Evolutionary conservation across 768 basidiomycete species (phyloP).

Genomic region (Ephemerocybe angulata): DNA sequence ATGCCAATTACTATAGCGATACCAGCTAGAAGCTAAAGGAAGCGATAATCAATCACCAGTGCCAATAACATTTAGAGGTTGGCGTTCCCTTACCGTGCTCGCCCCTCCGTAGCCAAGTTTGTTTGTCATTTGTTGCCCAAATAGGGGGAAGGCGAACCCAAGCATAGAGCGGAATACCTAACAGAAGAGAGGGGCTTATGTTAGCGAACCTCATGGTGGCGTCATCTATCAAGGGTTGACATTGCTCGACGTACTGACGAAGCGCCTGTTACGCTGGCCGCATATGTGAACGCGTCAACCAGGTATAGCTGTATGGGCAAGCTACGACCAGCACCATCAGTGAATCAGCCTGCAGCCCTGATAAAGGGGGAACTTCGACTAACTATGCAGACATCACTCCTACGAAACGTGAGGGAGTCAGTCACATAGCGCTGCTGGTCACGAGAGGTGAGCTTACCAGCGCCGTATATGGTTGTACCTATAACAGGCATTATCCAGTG

Average conservation of each 20-base stretch:
- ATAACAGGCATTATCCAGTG: constrained; percentile 76
- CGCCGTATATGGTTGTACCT: constrained; percentile 52
- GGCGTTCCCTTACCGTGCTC: constrained; percentile 59
- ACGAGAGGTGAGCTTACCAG: constrained; percentile 30
- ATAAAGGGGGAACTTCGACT: too few species aligned
- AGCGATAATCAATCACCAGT: too few species aligned
- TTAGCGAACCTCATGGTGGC: background rate
- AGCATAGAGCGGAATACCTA: constrained; percentile 55
- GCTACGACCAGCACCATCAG: constrained; percentile 33
- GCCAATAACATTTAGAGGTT: too few species aligned
- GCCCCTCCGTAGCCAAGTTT: constrained; percentile 56
- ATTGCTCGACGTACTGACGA: constrained; percentile 40
- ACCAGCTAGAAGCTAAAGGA: constrained; percentile 35
- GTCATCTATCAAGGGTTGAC: too few species aligned
- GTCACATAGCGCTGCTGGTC: background rate
- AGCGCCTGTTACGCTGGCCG: constrained; percentile 63
- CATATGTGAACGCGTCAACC: constrained; percentile 63
- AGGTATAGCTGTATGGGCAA: constrained; percentile 65
- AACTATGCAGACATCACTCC: constrained; percentile 57
- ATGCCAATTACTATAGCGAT: constrained; percentile 47
- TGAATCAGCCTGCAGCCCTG: too few species aligned
- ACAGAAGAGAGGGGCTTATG: background rate
- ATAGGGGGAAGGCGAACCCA: constrained; percentile 64
- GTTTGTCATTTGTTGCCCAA: constrained; percentile 55
- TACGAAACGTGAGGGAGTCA: constrained; percentile 3